phyloP scores from a whole-genome alignment of 23 red algal genomes.

The Pyropia yezoensis region DNA sequence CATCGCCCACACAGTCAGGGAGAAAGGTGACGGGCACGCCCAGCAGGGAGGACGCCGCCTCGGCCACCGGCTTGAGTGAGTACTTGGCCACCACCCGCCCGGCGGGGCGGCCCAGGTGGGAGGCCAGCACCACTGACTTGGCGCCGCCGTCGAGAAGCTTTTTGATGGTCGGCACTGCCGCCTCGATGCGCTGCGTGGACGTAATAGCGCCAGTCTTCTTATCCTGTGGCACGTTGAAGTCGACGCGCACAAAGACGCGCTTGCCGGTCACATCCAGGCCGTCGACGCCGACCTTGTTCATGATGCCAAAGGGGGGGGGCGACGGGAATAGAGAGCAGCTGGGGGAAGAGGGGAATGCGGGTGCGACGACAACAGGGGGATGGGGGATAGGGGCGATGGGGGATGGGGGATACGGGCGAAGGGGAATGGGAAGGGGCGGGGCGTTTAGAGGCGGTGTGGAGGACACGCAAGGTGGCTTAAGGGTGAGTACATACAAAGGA shows the following conservation, averaged over 20 bases:
- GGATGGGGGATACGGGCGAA: too few species aligned
- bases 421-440: too few species aligned
- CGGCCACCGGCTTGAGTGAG: slow-evolving; percentile 68
- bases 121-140: slow-evolving; percentile 76
- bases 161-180: slow-evolving; percentile 78
- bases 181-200: slow-evolving; percentile 78
- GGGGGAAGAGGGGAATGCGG: too few species aligned
- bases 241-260: slow-evolving; percentile 81
- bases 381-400: too few species aligned
- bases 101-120: slow-evolving; percentile 76
- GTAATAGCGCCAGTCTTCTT: slow-evolving; percentile 84
- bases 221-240: slow-evolving; percentile 97
- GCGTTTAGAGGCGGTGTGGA: too few species aligned
- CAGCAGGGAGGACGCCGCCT: slow-evolving; percentile 38
- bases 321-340: too few species aligned
- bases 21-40: slow-evolving; percentile 52
- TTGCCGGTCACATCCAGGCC: slow-evolving; percentile 63
- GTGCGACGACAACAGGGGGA: too few species aligned
- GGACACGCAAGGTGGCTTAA: too few species aligned
- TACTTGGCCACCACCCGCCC: slow-evolving; percentile 48
- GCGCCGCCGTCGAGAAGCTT: slow-evolving; percentile 54
- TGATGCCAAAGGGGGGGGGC: too few species aligned
- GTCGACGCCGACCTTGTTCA: slow-evolving; percentile 52
- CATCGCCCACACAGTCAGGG: slow-evolving; percentile 43
- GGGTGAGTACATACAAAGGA: too few species aligned